Base-by-base conservation (phyloP, 306 rosid species). In the Ceratonia siliqua region DNA sequence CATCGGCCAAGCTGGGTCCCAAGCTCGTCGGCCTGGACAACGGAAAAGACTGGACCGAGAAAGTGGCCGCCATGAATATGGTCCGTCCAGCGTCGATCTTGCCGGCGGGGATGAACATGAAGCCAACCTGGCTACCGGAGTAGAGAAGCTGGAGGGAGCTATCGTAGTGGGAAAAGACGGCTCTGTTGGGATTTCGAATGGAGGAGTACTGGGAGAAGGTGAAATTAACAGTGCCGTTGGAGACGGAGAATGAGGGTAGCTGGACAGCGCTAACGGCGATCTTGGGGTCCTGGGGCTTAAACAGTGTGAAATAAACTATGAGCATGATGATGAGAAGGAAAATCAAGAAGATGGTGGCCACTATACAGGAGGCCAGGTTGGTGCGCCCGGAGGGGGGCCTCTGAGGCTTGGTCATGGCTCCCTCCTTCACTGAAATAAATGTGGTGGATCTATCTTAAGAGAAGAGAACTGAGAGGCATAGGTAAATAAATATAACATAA, bases 101-200 rank as follows among this genome's bases (percentile, higher is more conserved):
- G 2, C 91, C 96, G 73, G 98, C 97, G 30, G 98, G 98, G 2
- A 94, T 91, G 80, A 94, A 94, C 96, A 94, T 79, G 88, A 94
- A 94, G 0, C 98, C 98, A 75, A 94, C 84, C 62, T 84, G 95
- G 2, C 3, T 72, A 8, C 98, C 96, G 54, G 86, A 73, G 82
- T 83, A 88, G 84, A 94, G 74, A 55, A 94, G 93, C 90, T 91
- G 96, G 55, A 94, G 89, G 3, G 90, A 82, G 71, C 95, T 88
- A 69, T 94, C 97, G 85, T 79, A 94, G 89, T 94, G 98, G 25
- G 88, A 71, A 75, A 94, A 91, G 8, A 74, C 20, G 57, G 91
- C 95, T 22, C 84, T 67, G 91, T 91, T 94, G 57, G 97, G 98
- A 87, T 94, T 94, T 8, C 73, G 35, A 7, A 94, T 86, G 76